Percentiles rank a stretch among this genome's conserved stretches.
These are phyloP conservation scores for Onygenales sp. DNA, from an alignment of 2,329 filamentous ascomycete genomes.

Conservation along the genomic window DNA sequence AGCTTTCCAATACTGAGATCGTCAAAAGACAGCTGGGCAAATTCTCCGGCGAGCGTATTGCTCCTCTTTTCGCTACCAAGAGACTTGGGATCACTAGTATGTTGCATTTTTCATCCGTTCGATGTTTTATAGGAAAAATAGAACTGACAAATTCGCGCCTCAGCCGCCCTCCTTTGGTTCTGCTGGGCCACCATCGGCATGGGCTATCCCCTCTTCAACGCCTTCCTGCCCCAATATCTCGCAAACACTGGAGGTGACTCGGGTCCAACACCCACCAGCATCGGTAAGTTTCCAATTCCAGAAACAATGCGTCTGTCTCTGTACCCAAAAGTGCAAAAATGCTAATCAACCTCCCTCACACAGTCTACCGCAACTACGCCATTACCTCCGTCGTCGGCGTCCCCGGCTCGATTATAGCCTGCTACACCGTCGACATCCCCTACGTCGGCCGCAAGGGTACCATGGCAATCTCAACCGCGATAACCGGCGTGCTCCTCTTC, in stretches of 20 bases:
- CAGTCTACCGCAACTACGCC: constrained; percentile 67
- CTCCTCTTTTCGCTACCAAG: constrained; percentile 49
- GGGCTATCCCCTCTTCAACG: constrained; percentile 82
- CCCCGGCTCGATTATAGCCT: constrained; percentile 65
- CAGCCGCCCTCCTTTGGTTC: constrained; percentile 55
- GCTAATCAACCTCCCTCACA: constrained; percentile 17
- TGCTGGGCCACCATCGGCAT: constrained; percentile 76
- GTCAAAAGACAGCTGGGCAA: constrained; percentile 52
- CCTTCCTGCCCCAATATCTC: constrained; percentile 81
- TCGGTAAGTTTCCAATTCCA: constrained; percentile 15
- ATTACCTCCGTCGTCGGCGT: constrained; percentile 70
- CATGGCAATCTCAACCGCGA: constrained; percentile 42
- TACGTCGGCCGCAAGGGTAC: constrained; percentile 51
- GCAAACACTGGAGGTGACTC: constrained; percentile 43
- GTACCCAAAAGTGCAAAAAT: neutral
- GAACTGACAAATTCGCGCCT: neutral
- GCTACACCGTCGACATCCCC: constrained; percentile 61
- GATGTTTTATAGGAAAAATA: neutral
- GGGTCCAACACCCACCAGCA: constrained; percentile 25
- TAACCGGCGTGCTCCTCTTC: constrained; percentile 46
- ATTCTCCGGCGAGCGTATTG: constrained; percentile 59
- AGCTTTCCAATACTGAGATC: constrained; percentile 38
- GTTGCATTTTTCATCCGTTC: constrained; percentile 9
- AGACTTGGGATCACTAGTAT: constrained; percentile 40
- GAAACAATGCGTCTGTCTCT: neutral